Conservation (phyloP, 2,329 filamentous ascomycete species). For the Cephalotrichum gorgonifer region DNA sequence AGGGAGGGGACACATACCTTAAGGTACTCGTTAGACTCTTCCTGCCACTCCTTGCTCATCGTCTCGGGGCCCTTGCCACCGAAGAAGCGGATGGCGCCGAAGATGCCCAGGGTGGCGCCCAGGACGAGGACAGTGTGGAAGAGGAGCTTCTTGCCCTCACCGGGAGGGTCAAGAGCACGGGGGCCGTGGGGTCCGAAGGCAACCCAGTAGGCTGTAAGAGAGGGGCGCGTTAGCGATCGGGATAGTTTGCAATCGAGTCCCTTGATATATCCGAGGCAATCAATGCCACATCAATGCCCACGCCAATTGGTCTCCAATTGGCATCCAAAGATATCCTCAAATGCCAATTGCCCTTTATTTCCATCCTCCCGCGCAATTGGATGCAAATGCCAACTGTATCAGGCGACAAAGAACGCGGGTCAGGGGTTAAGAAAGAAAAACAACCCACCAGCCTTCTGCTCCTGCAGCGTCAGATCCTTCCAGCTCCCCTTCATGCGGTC, state of each 20-base stretch:
- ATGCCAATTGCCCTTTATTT: background rate
- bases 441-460: constrained; percentile 97
- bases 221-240: background rate
- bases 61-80: constrained; percentile 67
- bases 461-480: constrained; percentile 86
- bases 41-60: constrained; percentile 96
- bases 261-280: background rate
- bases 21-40: constrained; percentile 87
- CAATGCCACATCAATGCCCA: background rate
- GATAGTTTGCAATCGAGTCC: background rate
- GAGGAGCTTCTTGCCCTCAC: constrained; percentile 72
- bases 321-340: background rate
- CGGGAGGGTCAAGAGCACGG: constrained; percentile 71
- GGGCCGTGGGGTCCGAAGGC: constrained; percentile 95
- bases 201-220: constrained; percentile 85
- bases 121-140: constrained; percentile 63
- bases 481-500: constrained; percentile 99
- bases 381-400: constrained; percentile 5
- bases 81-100: constrained; percentile 60
- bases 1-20: constrained; percentile 48
- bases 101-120: constrained; percentile 57
- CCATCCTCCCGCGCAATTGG: background rate
- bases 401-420: background rate
- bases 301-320: background rate
- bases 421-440: constrained; percentile 1